Conservation (phyloP, 768 basidiomycete species). For the Lactarius pseudohatsudake region DNA sequence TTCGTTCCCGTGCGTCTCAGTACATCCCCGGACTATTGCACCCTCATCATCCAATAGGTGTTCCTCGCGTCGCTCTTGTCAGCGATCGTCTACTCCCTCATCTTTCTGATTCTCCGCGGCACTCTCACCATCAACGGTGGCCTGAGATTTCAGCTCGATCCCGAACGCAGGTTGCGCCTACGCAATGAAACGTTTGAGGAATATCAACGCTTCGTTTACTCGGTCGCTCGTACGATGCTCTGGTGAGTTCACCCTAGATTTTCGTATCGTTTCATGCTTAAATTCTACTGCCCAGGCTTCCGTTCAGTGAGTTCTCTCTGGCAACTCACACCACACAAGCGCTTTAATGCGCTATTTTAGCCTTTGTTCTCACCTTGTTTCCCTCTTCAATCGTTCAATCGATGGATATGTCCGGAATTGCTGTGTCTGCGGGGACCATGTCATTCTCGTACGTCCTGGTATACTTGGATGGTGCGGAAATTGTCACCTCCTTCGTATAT, state of each 20-base stretch:
- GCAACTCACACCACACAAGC: constrained; percentile 12
- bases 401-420: constrained; percentile 47
- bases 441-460: constrained; percentile 46
- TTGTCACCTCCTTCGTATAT: constrained; percentile 38
- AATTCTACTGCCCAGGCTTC: constrained; percentile 47
- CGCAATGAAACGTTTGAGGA: constrained; percentile 39
- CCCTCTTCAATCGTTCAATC: constrained; percentile 58
- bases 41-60: constrained; percentile 42
- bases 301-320: constrained; percentile 47
- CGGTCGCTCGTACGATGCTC: constrained; percentile 66
- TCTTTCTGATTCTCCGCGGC: constrained; percentile 62
- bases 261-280: constrained; percentile 3
- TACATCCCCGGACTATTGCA: background rate
- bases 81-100: constrained; percentile 55
- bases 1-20: constrained; percentile 55
- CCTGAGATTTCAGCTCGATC: constrained; percentile 51
- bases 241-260: constrained; percentile 47
- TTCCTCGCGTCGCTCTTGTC: constrained; percentile 57
- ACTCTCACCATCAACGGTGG: constrained; percentile 52
- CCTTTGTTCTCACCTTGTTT: constrained; percentile 56
- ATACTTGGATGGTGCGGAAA: constrained; percentile 31
- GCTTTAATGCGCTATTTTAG: constrained; percentile 38
- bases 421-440: constrained; percentile 46
- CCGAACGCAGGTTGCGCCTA: constrained; percentile 44
- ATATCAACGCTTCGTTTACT: constrained; percentile 60